Percentiles rank a stretch among this genome's conserved stretches.
phyloP scores from a whole-genome alignment of 768 basidiomycete genomes.

The Collybia mongolica region DNA sequence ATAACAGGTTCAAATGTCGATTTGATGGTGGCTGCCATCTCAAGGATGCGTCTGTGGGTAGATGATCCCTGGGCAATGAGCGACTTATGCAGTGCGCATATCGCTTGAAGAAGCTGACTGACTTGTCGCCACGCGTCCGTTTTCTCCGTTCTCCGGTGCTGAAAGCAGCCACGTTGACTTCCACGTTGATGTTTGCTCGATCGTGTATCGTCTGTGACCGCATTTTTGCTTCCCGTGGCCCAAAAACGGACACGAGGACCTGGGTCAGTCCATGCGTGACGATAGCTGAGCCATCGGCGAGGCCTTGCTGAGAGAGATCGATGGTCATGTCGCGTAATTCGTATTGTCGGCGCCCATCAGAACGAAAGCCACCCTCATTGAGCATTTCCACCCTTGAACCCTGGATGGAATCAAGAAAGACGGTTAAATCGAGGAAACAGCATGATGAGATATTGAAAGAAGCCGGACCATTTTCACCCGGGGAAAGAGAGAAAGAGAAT shows the following conservation, averaged over 20 bases:
- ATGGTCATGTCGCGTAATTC: constrained; percentile 84
- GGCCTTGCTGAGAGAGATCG: constrained; percentile 69
- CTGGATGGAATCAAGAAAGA: constrained; percentile 19
- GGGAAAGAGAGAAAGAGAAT: neutral
- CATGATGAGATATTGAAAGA: constrained; percentile 2
- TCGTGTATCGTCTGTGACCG: constrained; percentile 83
- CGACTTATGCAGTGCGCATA: neutral
- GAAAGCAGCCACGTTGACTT: constrained; percentile 85
- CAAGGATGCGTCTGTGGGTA: constrained; percentile 70
- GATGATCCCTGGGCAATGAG: neutral
- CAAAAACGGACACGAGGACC: constrained; percentile 85
- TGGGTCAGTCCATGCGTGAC: constrained; percentile 90
- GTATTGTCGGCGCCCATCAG: constrained; percentile 90
- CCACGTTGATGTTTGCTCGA: constrained; percentile 86
- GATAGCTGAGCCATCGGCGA: constrained; percentile 83
- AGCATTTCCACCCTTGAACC: constrained; percentile 68
- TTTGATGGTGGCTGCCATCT: constrained; percentile 84
- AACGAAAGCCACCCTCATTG: constrained; percentile 85
- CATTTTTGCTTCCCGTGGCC: constrained; percentile 86
- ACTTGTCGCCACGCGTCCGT: constrained; percentile 86
- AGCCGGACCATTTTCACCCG: constrained; percentile 19
- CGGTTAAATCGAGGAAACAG: constrained; percentile 3
- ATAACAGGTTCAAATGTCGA: constrained; percentile 97
- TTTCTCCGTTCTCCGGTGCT: constrained; percentile 79
- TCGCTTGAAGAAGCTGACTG: constrained; percentile 27